phyloP scores from a whole-genome alignment of 805 yeast species.

The Starmerella ratchasimensis region DNA sequence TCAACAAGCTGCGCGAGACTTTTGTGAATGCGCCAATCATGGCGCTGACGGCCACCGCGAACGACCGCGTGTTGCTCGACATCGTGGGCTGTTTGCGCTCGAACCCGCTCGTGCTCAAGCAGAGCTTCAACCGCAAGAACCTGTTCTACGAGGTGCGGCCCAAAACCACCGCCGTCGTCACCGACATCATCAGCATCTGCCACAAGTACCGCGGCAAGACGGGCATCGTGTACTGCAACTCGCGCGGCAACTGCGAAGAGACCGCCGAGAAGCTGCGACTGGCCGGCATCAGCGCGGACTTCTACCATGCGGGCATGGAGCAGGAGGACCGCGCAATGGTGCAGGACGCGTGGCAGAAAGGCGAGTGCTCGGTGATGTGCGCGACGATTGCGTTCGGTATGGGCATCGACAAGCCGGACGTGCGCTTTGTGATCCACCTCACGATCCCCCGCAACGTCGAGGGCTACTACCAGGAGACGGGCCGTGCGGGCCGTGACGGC shows the following conservation, averaged over 20 bases:
- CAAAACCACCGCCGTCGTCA: constrained; percentile 29
- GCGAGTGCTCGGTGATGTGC: constrained; percentile 62
- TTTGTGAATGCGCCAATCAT: constrained; percentile 78
- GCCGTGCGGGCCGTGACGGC: constrained; percentile 97
- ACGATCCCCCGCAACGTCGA: constrained; percentile 83
- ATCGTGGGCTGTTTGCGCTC: constrained; percentile 65
- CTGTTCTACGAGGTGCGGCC: constrained; percentile 61
- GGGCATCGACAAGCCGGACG: constrained; percentile 98
- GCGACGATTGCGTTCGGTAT: constrained; percentile 98
- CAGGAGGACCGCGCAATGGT: constrained; percentile 55
- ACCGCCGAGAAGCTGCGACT: constrained; percentile 45
- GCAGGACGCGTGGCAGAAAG: constrained; percentile 75
- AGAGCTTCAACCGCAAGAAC: constrained; percentile 84
- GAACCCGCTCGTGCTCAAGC: constrained; percentile 50
- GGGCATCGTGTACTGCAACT: constrained; percentile 89
- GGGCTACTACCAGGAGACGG: constrained; percentile 96
- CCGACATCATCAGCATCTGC: constrained; percentile 15
- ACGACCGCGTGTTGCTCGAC: constrained; percentile 75
- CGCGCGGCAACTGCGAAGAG: constrained; percentile 76
- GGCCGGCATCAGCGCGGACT: constrained; percentile 51
- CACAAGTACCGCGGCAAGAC: constrained; percentile 41
- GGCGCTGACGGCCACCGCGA: constrained; percentile 97
- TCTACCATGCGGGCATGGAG: constrained; percentile 91
- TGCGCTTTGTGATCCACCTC: constrained; percentile 77
- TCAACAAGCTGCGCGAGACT: constrained; percentile 54